These are phyloP conservation scores for Tulasnella sp. DNA, from an alignment of 768 basidiomycete species.

Conservation along the genomic window DNA sequence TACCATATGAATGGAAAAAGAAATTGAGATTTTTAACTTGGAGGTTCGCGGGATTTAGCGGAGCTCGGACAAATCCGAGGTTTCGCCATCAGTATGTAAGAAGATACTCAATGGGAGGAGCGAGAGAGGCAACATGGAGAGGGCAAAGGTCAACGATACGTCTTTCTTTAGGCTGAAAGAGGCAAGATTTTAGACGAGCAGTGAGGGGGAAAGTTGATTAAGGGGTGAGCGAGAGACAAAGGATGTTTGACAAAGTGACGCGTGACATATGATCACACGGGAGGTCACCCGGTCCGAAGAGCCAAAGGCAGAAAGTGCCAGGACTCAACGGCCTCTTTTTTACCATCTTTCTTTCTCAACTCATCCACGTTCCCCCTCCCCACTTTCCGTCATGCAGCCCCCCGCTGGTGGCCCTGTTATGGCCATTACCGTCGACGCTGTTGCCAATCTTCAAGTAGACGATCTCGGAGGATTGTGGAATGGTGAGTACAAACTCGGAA, in stretches of 20 bases:
- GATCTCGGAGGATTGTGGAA: slow-evolving; percentile 58
- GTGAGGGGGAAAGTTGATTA: no score
- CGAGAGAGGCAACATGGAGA: no score
- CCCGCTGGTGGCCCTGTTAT: slow-evolving; percentile 38
- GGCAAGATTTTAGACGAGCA: no score
- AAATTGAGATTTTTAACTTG: no score
- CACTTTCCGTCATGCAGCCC: slow-evolving; percentile 7
- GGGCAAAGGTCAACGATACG: no score
- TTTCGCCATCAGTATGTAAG: no score
- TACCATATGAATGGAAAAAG: no score
- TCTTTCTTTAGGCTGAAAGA: no score
- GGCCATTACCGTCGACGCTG: slow-evolving; percentile 48
- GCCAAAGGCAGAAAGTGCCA: slow-evolving; percentile 2
- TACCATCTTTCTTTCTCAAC: slow-evolving; percentile 13
- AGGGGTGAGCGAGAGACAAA: no score
- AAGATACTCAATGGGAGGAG: no score
- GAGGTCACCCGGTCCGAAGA: not conserved
- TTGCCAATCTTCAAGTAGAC: slow-evolving; percentile 53
- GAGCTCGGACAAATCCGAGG: no score
- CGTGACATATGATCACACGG: not conserved
- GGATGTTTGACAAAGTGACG: not conserved
- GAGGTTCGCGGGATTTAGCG: no score
- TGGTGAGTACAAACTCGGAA: slow-evolving; percentile 30
- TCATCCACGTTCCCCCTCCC: slow-evolving; percentile 8
- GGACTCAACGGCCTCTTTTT: not conserved